Base-by-base conservation (phyloP, 352 stramenopile species). In the Blastocystis sp. region DNA sequence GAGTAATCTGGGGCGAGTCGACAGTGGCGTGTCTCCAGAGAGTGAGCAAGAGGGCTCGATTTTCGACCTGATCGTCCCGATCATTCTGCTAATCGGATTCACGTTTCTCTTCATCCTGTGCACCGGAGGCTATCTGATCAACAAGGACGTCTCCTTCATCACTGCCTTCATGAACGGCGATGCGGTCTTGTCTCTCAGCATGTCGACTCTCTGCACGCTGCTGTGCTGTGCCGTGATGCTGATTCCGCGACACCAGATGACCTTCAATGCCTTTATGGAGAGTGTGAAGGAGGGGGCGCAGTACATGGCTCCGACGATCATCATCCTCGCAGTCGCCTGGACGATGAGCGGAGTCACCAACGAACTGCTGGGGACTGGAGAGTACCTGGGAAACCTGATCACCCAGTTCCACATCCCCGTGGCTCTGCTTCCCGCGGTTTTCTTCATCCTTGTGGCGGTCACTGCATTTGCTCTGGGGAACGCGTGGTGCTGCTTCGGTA, bases 21-120 rank as follows among this genome's bases (percentile, higher is more conserved):
- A 81, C 50, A n/a, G 45, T 43, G 13, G 30, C 41, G 65, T 47
- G 4, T 26, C 41, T 24, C 70, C 7, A 20, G 70, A 81, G 24
- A 54, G 37, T 18, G 76, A 88, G 26, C 73, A 81, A 34, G 59
- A 88, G n/a, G 76, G 59, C 4, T 59, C 30, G 34, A 39, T 88
- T 6, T 88, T 39, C 26, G 76, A 88, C n/a, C 62, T 88, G 39
- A 54, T 88, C 53, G n/a, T 75, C 16, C 76, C 76, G n/a, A 88
- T 88, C 47, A 0, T 88, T n/a, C 64, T 76, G 24, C 43, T 88
- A 4, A 88, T 88, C 26, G 64, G 59, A 9, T 76, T 88, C n/a
- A 76, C 76, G 16, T 76, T 88, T 43, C 59, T 88, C 2, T 88
- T 88, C 53, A 88, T 88, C 24, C 54, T 88, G 26, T 88, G 64